These are phyloP conservation scores for Ascochyta koolunga DNA, from an alignment of 2,329 filamentous ascomycete species.

Conservation along the genomic window DNA sequence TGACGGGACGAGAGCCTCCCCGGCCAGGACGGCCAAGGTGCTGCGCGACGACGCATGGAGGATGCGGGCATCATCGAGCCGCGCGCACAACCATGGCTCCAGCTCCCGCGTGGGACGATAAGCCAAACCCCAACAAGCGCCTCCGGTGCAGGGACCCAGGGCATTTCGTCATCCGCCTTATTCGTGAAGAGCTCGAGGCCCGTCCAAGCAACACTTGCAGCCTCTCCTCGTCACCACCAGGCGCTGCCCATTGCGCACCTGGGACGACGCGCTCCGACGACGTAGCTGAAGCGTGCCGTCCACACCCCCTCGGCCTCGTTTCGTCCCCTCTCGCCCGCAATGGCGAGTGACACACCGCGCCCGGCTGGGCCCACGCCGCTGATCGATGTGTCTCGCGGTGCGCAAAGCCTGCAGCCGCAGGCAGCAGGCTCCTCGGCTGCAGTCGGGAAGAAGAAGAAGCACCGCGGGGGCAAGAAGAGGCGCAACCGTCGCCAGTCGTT, in stretches of 20 bases:
- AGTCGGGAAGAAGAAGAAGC: constrained; percentile 69
- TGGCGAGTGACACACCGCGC: constrained; percentile 11
- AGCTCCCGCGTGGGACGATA: constrained; percentile 11
- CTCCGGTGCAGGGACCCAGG: not conserved
- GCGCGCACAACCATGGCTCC: constrained; percentile 9
- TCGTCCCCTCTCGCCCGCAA: not conserved
- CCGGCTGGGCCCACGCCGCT: constrained; percentile 13
- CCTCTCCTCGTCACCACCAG: not conserved
- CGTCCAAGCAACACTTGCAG: constrained; percentile 1
- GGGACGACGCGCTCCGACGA: not conserved
- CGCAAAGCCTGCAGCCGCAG: not conserved
- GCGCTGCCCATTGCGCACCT: not conserved
- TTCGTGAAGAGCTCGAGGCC: constrained; percentile 16
- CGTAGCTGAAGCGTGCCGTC: not conserved
- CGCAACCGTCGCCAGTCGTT: constrained; percentile 81
- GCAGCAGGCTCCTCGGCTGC: constrained; percentile 18
- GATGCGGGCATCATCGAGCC: not conserved
- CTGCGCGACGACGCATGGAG: not conserved
- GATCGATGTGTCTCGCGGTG: constrained; percentile 8
- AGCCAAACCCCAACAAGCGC: constrained; percentile 3
- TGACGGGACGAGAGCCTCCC: too few species aligned
- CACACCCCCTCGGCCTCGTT: not conserved
- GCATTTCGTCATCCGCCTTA: not conserved
- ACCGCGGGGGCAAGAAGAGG: constrained; percentile 79
- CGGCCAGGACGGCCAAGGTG: not conserved